These are phyloP conservation scores for Cryptosporidium canis DNA, from an alignment of 169 alveolate genomes.

Conservation along the genomic window DNA sequence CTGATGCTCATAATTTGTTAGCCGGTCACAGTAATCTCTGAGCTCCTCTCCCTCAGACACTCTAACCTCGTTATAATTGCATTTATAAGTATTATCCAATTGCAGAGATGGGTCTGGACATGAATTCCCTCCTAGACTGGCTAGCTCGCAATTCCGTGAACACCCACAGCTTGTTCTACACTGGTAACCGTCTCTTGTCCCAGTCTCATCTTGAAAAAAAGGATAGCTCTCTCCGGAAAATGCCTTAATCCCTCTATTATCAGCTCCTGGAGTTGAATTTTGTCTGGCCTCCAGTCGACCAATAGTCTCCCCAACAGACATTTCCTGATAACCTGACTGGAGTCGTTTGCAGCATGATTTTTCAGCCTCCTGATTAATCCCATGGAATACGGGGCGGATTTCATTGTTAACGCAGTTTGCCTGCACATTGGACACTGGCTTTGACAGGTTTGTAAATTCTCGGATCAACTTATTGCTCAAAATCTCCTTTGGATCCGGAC, in stretches of 20 bases:
- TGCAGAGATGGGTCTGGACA: not conserved
- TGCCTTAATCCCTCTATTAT: not conserved
- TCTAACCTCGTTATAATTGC: not conserved
- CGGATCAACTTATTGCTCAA: not conserved
- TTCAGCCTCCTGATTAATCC: no score
- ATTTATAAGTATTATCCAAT: not conserved
- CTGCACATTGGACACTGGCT: not conserved
- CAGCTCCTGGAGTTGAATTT: not conserved
- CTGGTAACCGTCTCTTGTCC: not conserved
- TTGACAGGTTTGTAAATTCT: not conserved
- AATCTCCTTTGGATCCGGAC: slow-evolving; percentile 51
- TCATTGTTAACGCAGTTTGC: no score
- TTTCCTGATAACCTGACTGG: not conserved
- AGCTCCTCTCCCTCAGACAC: not conserved
- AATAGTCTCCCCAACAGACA: not conserved
- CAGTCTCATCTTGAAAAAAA: not conserved
- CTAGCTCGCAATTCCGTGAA: not conserved
- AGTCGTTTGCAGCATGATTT: not conserved
- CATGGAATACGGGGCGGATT: no score
- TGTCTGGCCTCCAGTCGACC: not conserved
- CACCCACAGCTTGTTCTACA: not conserved
- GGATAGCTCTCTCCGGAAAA: not conserved
- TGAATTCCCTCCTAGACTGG: not conserved
- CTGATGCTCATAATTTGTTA: slow-evolving; percentile 28
- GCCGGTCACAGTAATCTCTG: not conserved